Percentiles rank a stretch among this genome's conserved stretches.
Evolutionary conservation across 2,329 filamentous ascomycete species (phyloP).

Genomic region (Sarocladiaceae sp.): DNA sequence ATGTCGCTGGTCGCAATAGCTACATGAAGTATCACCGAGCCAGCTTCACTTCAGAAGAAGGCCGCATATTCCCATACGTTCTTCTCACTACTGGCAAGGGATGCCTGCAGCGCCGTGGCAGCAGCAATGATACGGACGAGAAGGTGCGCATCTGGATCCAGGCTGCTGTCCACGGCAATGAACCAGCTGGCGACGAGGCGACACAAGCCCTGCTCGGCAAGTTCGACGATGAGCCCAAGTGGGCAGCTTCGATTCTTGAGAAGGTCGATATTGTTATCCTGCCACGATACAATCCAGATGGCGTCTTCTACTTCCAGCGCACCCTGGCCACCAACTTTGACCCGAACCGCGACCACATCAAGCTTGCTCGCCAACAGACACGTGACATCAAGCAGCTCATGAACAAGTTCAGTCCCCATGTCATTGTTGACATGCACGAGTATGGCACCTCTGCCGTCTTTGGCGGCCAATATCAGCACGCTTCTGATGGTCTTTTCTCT

Average conservation of each 20-base stretch:
- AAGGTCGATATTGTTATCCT: constrained; percentile 24
- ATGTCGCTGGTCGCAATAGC: constrained; percentile 12
- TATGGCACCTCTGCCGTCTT: constrained; percentile 18
- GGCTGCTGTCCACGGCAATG: constrained; percentile 27
- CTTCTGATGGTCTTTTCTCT: constrained; percentile 25
- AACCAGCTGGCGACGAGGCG: constrained; percentile 26
- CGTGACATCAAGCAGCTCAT: constrained; percentile 24
- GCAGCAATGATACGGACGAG: constrained; percentile 3
- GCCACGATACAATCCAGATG: constrained; percentile 29
- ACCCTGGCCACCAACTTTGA: constrained; percentile 23
- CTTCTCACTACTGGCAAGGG: constrained; percentile 10
- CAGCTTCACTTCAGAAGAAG: constrained; percentile 17
- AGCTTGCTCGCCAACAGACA: constrained; percentile 26
- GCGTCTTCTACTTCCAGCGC: constrained; percentile 28
- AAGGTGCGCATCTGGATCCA: constrained; percentile 28
- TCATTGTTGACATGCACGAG: constrained; percentile 29
- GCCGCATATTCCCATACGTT: constrained; percentile 15
- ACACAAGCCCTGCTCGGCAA: constrained; percentile 25
- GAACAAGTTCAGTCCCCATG: constrained; percentile 22
- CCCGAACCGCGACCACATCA: constrained; percentile 29
- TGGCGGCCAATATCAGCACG: constrained; percentile 19
- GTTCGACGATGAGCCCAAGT: constrained; percentile 22
- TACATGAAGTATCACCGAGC: constrained; percentile 16
- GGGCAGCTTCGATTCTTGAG: constrained; percentile 22
- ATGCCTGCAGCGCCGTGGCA: neutral